phyloP scores from a whole-genome alignment of 495 filamentous ascomycete species.

The Lasiosphaeria miniovina region DNA sequence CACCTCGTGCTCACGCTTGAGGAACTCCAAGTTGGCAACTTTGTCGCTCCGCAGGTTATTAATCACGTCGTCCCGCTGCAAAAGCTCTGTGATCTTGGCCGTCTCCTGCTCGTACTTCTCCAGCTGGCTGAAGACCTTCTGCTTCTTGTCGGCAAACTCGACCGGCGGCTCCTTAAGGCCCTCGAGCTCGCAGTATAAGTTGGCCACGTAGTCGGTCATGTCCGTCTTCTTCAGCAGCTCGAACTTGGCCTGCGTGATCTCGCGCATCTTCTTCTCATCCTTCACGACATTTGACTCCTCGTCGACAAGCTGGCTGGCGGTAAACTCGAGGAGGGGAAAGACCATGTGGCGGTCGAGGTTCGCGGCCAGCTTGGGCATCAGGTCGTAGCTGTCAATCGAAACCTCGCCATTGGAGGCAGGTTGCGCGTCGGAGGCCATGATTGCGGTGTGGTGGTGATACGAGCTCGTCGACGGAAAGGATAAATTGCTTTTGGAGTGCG shows the following conservation, averaged over 20 bases:
- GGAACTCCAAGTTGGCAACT: constrained; percentile 90
- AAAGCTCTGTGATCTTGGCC: constrained; percentile 75
- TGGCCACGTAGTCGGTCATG: constrained; percentile 95
- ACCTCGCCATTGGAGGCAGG: constrained; percentile 48
- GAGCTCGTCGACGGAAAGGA: neutral
- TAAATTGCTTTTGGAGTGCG: neutral
- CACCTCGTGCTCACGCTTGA: constrained; percentile 90
- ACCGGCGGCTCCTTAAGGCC: constrained; percentile 71
- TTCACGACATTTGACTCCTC: constrained; percentile 53
- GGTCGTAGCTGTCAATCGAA: constrained; percentile 63
- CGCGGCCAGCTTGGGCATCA: constrained; percentile 83
- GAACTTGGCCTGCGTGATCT: constrained; percentile 80
- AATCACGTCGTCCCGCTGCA: constrained; percentile 83
- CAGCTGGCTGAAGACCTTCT: constrained; percentile 79
- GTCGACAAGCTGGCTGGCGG: constrained; percentile 49
- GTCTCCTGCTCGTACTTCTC: constrained; percentile 81
- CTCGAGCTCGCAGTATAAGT: constrained; percentile 82
- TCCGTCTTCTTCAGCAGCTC: constrained; percentile 91
- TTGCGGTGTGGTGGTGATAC: neutral
- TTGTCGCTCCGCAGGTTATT: constrained; percentile 89
- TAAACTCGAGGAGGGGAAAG: constrained; percentile 89
- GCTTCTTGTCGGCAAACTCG: constrained; percentile 81
- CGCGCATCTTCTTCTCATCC: constrained; percentile 56
- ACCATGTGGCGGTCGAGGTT: constrained; percentile 95
- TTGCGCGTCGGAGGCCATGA: constrained; percentile 35